Conservation (phyloP, 2,329 filamentous ascomycete species). For the Ascochyta clinopodiicola region DNA sequence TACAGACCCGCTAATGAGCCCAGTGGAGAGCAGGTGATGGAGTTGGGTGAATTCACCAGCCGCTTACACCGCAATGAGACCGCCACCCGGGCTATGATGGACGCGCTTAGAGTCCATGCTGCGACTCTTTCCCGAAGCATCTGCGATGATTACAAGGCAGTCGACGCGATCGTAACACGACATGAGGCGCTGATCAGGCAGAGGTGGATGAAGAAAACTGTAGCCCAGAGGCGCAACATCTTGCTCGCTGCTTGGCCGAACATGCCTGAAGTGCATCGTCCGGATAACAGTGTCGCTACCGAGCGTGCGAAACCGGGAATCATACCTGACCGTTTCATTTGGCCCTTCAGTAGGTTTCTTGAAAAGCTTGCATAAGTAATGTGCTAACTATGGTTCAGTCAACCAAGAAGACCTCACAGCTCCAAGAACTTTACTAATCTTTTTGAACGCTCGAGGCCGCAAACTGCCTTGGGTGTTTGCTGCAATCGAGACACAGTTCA, state of each 20-base stretch:
- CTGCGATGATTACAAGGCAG: neutral
- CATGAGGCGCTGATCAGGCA: slow-evolving; percentile 4
- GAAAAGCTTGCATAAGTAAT: no score
- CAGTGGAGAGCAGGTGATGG: no score
- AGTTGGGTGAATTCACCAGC: no score
- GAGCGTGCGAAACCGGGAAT: no score
- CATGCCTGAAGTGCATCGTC: neutral
- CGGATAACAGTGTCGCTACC: neutral
- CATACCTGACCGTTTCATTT: no score
- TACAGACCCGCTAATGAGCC: no score
- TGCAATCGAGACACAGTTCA: slow-evolving; percentile 1
- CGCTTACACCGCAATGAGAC: no score
- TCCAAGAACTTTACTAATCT: slow-evolving; percentile 2
- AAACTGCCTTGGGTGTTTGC: slow-evolving; percentile 7
- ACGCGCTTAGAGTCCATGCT: neutral
- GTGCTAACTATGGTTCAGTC: neutral
- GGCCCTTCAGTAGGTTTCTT: no score
- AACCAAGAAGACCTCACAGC: slow-evolving; percentile 16
- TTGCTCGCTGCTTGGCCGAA: slow-evolving; percentile 9
- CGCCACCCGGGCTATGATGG: neutral
- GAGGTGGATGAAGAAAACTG: slow-evolving; percentile 11
- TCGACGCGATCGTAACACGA: slow-evolving; percentile 2
- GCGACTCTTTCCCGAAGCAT: neutral
- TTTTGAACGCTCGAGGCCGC: slow-evolving; percentile 10
- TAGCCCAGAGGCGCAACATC: neutral